Percentiles rank a stretch among this genome's conserved stretches.
Evolutionary conservation across 331 rosid species (phyloP).

Genomic region (Malus hybrid): DNA sequence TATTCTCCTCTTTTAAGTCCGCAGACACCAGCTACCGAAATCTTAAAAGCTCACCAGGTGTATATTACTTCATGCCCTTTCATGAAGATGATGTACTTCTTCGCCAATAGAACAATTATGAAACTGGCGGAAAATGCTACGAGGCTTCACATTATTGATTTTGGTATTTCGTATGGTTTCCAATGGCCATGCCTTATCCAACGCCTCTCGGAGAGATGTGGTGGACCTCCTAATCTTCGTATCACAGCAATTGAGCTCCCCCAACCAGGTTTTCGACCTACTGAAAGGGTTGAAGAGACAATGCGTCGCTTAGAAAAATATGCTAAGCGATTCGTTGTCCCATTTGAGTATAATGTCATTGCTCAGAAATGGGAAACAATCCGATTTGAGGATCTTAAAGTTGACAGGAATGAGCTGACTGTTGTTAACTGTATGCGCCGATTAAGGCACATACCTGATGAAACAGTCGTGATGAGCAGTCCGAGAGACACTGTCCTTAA

Average conservation of each 20-base stretch:
- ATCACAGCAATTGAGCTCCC: constrained; percentile 30
- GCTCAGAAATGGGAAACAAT: constrained; percentile 33
- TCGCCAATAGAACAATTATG: no score
- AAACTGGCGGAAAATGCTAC: no score
- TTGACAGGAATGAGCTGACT: constrained; percentile 9
- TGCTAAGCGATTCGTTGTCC: constrained; percentile 14
- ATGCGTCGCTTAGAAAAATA: constrained; percentile 19
- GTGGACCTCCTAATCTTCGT: constrained; percentile 24
- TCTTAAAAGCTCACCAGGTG: no score
- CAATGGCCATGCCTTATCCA: no score
- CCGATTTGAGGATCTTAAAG: constrained; percentile 14
- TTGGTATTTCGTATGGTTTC: no score
- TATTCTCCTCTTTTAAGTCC: no score
- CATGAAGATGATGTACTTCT: no score
- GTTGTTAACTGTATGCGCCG: constrained; percentile 20
- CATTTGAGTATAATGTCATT: constrained; percentile 16
- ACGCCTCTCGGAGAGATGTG: no score
- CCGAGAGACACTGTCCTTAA: constrained; percentile 20
- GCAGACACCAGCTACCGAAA: no score
- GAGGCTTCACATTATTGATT: no score
- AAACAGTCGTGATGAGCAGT: constrained; percentile 11
- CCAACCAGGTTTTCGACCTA: constrained; percentile 24
- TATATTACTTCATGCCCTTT: no score
- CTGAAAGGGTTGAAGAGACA: constrained; percentile 11
- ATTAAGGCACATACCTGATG: constrained; percentile 21